These are phyloP conservation scores for Fusarium sp. DNA, from an alignment of 2,329 filamentous ascomycete genomes.

Conservation along the genomic window DNA sequence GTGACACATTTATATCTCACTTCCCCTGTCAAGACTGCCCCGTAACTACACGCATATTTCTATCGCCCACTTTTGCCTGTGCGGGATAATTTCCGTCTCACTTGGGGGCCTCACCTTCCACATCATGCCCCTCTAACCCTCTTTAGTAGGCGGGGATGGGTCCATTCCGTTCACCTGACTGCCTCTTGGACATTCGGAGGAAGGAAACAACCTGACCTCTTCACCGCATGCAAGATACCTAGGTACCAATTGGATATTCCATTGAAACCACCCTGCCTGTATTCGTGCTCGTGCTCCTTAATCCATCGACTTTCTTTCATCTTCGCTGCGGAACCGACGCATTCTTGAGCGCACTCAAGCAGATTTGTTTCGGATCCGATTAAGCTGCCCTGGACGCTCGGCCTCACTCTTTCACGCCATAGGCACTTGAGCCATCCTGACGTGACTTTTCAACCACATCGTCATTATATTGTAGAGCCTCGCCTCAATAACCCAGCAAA, in stretches of 20 bases:
- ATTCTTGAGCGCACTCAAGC: neutral
- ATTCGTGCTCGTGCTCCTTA: too few relatives aligned
- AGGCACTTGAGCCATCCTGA: slow-evolving; percentile 4
- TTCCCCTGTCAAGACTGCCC: too few relatives aligned
- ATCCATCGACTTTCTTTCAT: neutral
- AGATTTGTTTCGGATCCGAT: neutral
- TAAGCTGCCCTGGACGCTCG: neutral
- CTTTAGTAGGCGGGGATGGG: slow-evolving; percentile 9
- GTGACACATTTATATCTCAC: too few relatives aligned
- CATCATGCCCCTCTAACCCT: slow-evolving; percentile 13
- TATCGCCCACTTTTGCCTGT: too few relatives aligned
- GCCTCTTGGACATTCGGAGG: neutral
- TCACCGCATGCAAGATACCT: slow-evolving; percentile 4
- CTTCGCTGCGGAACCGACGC: neutral
- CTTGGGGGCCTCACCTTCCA: neutral
- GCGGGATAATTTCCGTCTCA: too few relatives aligned
- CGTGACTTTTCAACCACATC: slow-evolving; percentile 21
- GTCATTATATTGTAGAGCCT: slow-evolving; percentile 8
- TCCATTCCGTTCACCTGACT: slow-evolving; percentile 18
- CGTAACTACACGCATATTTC: too few relatives aligned
- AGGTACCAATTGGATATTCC: neutral
- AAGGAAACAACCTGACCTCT: slow-evolving; percentile 6
- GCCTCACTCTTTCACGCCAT: slow-evolving; percentile 1
- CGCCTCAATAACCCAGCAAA: neutral
- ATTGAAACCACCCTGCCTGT: neutral